A percentile compares a stretch with the other conserved stretches of the same genome.
Conservation (phyloP, 2,329 filamentous ascomycete genomes). For the Phoma sp. region DNA sequence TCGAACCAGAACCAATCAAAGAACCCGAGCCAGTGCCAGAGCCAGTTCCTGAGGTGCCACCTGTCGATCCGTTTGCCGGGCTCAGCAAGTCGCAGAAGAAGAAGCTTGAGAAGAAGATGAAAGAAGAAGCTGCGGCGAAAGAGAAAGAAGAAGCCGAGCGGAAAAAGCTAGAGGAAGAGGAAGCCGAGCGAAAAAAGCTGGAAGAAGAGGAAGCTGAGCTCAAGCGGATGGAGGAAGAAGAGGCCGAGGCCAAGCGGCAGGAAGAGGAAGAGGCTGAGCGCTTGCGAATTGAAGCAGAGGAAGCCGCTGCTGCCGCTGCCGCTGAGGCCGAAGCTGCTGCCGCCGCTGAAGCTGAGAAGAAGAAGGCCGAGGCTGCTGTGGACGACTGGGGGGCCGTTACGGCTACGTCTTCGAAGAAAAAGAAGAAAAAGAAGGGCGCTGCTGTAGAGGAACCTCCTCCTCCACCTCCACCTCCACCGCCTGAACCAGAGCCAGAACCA, state of each 20-base stretch:
- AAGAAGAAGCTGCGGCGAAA: conserved; percentile 38
- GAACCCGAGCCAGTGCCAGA: conserved; percentile 40
- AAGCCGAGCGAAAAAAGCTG: conserved; percentile 25
- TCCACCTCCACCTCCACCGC: conserved; percentile 29
- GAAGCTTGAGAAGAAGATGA: conserved; percentile 48
- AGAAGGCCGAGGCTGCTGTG: conserved; percentile 48
- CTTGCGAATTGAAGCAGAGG: conserved; percentile 35
- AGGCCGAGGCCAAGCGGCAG: conserved; percentile 35
- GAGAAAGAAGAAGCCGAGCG: conserved; percentile 30
- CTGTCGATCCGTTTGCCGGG: conserved; percentile 40
- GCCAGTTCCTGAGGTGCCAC: conserved; percentile 50
- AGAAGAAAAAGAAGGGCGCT: conserved; percentile 43
- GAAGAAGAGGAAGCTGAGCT: conserved; percentile 33
- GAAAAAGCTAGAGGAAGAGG: conserved; percentile 28
- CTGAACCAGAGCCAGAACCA: conserved; percentile 46
- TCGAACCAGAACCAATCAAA: conserved; percentile 22
- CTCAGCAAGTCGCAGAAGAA: conserved; percentile 41
- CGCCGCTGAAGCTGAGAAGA: conserved; percentile 34
- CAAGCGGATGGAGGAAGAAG: conserved; percentile 20
- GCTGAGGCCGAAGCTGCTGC: conserved; percentile 22
- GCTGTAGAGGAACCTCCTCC: conserved; percentile 28
- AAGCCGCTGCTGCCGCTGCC: conserved; percentile 24
- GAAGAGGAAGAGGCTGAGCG: conserved; percentile 36
- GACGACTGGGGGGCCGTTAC: conserved; percentile 26
- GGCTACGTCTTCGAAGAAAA: conserved; percentile 43